Conservation (phyloP, 2,329 filamentous ascomycete genomes). For the Chaetomiaceae sp. region DNA sequence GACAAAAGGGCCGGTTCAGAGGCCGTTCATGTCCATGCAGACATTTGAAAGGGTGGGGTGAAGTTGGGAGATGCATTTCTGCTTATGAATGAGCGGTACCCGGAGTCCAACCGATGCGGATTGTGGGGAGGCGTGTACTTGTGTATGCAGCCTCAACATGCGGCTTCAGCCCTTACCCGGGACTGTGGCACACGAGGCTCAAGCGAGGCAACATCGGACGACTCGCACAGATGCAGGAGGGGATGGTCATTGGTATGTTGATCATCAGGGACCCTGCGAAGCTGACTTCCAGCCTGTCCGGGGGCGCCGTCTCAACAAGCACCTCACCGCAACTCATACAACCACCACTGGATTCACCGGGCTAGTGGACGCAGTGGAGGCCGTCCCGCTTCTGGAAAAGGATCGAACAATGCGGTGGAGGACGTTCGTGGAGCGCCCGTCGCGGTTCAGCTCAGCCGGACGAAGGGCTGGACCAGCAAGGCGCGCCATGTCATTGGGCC, state of each 20-base stretch:
- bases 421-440: background rate
- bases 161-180: no score
- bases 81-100: no score
- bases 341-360: background rate
- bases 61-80: no score
- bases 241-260: slow-evolving; percentile 6
- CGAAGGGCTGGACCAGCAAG: slow-evolving; percentile 1
- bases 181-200: no score
- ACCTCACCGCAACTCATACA: slow-evolving; percentile 7
- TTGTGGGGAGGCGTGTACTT: no score
- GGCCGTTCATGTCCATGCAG: no score
- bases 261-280: slow-evolving; percentile 14
- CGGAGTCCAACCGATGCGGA: no score
- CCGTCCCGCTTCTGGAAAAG: slow-evolving; percentile 1
- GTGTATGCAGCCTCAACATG: no score
- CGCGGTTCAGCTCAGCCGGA: slow-evolving; percentile 16
- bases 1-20: no score
- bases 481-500: slow-evolving; percentile 13
- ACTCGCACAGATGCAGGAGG: background rate
- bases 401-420: background rate
- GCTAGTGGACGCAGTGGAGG: slow-evolving; percentile 4
- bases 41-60: no score
- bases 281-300: slow-evolving; percentile 17
- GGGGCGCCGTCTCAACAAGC: slow-evolving; percentile 9
- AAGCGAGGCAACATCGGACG: no score